phyloP scores from a whole-genome alignment of 2,329 filamentous ascomycete genomes.

The Colletotrichum chlorophyti region DNA sequence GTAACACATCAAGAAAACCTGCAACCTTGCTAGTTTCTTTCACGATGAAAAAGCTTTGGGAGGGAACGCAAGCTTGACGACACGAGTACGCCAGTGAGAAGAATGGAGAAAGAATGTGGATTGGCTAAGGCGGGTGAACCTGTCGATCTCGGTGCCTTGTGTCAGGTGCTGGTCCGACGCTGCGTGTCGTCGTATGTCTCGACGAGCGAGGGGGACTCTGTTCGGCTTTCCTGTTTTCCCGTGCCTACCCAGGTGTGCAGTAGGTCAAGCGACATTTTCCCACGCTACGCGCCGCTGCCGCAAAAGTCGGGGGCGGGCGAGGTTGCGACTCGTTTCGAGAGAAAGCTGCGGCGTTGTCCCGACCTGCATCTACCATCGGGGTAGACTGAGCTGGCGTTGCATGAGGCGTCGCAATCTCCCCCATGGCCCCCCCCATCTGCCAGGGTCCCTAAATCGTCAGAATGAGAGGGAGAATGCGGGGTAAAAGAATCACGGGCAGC shows the following conservation, averaged over 20 bases:
- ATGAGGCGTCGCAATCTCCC: neutral
- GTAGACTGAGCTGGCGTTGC: too few species aligned
- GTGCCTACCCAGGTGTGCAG: too few species aligned
- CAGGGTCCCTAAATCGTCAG: too few species aligned
- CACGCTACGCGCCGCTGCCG: constrained; percentile 22
- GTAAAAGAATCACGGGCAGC: too few species aligned
- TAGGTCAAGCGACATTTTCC: constrained; percentile 10
- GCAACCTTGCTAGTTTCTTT: neutral
- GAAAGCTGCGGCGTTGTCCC: neutral
- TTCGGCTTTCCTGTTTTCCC: too few species aligned
- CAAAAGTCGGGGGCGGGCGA: too few species aligned
- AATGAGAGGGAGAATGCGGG: constrained; percentile 12
- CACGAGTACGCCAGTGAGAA: neutral
- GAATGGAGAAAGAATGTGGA: neutral
- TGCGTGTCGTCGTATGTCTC: neutral
- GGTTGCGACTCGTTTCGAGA: neutral
- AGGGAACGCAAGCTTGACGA: neutral
- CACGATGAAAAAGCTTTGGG: too few species aligned
- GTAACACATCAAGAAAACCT: too few species aligned
- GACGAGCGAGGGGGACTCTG: neutral
- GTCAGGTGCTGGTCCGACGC: too few species aligned
- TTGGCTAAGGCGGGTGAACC: neutral
- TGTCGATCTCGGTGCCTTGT: constrained; percentile 1
- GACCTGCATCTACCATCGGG: too few species aligned
- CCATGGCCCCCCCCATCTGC: neutral